phyloP scores from a whole-genome alignment of 2,329 filamentous ascomycete species.

The Cladosporium phlei region DNA sequence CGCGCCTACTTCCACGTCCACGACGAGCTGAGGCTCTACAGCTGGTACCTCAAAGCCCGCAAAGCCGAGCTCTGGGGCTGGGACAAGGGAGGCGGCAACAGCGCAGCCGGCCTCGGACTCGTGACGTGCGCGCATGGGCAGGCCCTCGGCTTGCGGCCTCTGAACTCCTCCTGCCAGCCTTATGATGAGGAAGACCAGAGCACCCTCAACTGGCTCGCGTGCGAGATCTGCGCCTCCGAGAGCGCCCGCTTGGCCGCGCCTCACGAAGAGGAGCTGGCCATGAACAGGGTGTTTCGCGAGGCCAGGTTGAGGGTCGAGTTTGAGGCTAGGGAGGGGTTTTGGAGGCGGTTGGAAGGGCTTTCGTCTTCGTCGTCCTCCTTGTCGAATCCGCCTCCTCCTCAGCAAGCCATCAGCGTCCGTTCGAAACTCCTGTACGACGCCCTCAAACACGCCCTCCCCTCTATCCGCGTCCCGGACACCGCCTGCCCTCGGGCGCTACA shows the following conservation, averaged over 20 bases:
- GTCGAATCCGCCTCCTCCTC: neutral
- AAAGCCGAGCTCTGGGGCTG: neutral
- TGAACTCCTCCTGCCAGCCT: neutral
- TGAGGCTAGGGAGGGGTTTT: neutral
- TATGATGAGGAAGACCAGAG: neutral
- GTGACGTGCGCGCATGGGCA: neutral
- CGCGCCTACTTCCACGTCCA: constrained; percentile 6
- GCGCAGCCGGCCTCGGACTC: neutral
- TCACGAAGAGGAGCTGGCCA: too few relatives aligned
- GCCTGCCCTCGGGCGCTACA: neutral
- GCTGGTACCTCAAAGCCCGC: neutral
- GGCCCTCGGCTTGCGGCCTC: neutral
- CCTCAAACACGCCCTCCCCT: neutral
- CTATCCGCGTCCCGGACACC: neutral
- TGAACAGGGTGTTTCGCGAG: neutral
- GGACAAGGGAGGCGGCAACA: neutral
- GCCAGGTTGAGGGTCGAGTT: neutral
- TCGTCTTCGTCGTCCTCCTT: too few relatives aligned
- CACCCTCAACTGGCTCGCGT: too few relatives aligned
- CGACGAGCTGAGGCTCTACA: neutral
- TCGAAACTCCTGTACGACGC: neutral
- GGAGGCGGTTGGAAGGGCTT: neutral
- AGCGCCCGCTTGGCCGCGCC: too few relatives aligned
- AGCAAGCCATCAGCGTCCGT: neutral
- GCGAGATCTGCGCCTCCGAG: too few relatives aligned